Evolutionary conservation across 192 early-diverging fungal species (phyloP).

Genomic region (Physocladia obscura): DNA sequence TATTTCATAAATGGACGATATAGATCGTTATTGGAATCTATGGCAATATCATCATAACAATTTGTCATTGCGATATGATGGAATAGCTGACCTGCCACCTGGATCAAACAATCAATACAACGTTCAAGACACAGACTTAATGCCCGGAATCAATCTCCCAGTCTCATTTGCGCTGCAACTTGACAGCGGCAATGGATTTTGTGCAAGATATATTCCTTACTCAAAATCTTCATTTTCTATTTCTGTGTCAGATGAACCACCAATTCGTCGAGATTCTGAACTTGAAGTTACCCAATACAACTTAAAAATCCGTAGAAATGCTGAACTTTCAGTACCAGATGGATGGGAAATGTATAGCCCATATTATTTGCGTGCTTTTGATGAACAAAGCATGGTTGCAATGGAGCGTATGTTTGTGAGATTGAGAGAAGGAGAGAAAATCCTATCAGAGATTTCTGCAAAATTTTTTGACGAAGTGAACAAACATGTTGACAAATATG

Average conservation of each 20-base stretch:
- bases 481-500: no score
- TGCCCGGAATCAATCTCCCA: conserved; percentile 25
- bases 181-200: conserved; percentile 20
- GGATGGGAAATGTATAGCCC: conserved; percentile 1
- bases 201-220: conserved; percentile 26
- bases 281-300: background rate
- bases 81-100: conserved; percentile 21
- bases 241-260: background rate
- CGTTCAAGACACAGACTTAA: conserved; percentile 14
- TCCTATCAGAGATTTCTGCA: no score
- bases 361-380: no score
- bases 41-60: conserved; percentile 26
- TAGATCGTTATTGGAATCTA: conserved; percentile 32
- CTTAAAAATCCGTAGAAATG: no score
- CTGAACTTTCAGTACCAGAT: background rate
- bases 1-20: background rate
- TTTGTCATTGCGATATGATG: background rate
- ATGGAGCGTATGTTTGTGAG: no score
- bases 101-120: background rate
- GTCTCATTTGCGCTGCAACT: conserved; percentile 11
- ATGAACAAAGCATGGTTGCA: no score
- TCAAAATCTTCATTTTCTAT: conserved; percentile 12
- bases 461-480: no score
- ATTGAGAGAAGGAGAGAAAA: no score
- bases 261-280: background rate